Base-by-base conservation (phyloP, 805 yeast species). In the Ogataea methylovora region DNA sequence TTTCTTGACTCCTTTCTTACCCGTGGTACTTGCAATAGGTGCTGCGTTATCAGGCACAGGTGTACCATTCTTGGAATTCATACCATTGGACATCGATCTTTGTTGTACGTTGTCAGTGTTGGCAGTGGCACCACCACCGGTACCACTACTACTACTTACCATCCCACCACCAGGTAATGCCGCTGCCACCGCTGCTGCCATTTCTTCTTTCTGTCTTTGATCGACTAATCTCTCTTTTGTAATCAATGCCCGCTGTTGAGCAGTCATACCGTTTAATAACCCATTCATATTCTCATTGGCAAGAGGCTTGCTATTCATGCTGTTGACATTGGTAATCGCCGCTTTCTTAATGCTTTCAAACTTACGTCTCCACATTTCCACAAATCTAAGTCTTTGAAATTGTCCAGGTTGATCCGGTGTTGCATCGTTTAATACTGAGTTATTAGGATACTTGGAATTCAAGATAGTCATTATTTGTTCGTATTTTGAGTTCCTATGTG, bases 381-480 rank as follows among this genome's bases (percentile, higher is more conserved):
- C 82, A 48, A 88, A 86, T 42, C 94, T 70, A 33, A 90, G 63
- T 43, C 97, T 73, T 69, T 84, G 75, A 56, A 92, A 92, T 56
- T 87, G 94, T 29, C 54, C 56, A 11, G 57, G 47, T 38, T 49
- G 53, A 36, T 45, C 52, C 9, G 49, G 38, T 1, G 63, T 52
- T 7, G 65, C 58, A 23, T 65, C 35, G 27, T 30, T 40, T 15
- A 38, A 15, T 13, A 30, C 56, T 66, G 60, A 36, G 55, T 56
- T 11, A 62, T 67, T 44, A 48, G 56, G 34, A 56, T 58, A 36
- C 51, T 61, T 27, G 55, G 77, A 81, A 42, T 68, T 70, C 68
- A 79, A 61, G 8, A 76, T 67, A 21, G 79, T 64, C 97, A 90
- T 90, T 52, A 87, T 65, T 51, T 85, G 94, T 56, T 92, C 97